A percentile compares a stretch with the other conserved stretches of the same genome.
phyloP scores from a whole-genome alignment of 139 green algal genomes.

The Micromonas commoda region DNA sequence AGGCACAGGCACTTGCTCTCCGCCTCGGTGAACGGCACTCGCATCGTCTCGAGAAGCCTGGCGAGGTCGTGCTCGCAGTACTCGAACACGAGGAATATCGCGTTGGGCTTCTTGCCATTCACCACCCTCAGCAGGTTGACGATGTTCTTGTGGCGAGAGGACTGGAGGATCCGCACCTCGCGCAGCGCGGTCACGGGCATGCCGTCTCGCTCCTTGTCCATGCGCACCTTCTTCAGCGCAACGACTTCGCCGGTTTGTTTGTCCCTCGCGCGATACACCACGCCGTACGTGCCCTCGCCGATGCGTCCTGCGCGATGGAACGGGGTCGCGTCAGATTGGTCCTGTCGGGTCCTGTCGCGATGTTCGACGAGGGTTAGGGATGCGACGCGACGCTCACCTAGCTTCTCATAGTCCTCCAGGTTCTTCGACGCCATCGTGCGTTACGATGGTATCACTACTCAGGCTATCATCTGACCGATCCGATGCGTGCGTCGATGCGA shows the following conservation, averaged over 20 bases:
- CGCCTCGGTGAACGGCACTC: conserved; percentile 41
- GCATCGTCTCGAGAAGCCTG: conserved; percentile 57
- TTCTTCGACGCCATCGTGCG: neutral
- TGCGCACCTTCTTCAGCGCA: conserved; percentile 65
- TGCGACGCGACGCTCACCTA: no score
- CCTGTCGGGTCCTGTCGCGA: no score
- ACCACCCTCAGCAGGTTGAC: conserved; percentile 63
- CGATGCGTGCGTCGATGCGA: no score
- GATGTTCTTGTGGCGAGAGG: conserved; percentile 60
- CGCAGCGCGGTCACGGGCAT: conserved; percentile 66
- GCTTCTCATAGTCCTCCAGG: neutral
- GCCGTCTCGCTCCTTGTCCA: conserved; percentile 45
- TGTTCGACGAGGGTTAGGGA: no score
- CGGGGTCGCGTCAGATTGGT: neutral
- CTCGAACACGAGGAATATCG: conserved; percentile 79
- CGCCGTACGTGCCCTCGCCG: conserved; percentile 47
- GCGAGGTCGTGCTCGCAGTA: conserved; percentile 73
- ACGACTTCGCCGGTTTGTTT: conserved; percentile 59
- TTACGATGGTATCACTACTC: no score
- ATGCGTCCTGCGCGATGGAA: conserved; percentile 33
- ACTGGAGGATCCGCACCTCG: conserved; percentile 64
- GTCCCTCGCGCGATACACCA: conserved; percentile 52
- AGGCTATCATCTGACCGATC: no score
- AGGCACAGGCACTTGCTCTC: conserved; percentile 66
- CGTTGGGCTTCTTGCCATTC: conserved; percentile 55